Conservation (phyloP, 768 basidiomycete species). For the Hirschioporus abietinus region DNA sequence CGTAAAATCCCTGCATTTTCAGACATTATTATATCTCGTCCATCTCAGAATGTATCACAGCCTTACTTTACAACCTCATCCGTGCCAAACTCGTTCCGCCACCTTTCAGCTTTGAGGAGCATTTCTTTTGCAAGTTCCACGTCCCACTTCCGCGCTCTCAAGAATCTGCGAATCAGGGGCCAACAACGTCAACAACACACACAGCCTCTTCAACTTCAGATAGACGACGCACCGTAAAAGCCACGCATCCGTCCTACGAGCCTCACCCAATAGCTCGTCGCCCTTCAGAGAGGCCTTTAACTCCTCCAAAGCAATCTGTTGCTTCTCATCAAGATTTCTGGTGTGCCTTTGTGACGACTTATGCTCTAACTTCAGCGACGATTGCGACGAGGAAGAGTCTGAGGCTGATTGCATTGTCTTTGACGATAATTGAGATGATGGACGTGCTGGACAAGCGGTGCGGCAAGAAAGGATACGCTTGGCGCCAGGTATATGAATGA, state of each 20-base stretch:
- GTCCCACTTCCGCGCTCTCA: conserved; percentile 93
- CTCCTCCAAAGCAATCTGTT: neutral
- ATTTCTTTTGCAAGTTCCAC: conserved; percentile 75
- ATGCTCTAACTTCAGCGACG: neutral
- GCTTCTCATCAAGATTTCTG: neutral
- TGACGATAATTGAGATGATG: neutral
- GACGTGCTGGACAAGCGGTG: neutral
- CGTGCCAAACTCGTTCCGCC: conserved; percentile 83
- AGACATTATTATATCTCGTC: conserved; percentile 5
- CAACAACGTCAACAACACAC: too few relatives aligned
- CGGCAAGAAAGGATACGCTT: neutral
- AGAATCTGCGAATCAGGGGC: conserved; percentile 49
- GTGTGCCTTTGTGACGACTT: neutral
- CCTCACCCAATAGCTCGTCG: neutral
- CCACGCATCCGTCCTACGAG: neutral
- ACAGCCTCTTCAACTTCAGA: neutral
- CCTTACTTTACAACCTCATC: conserved; percentile 67
- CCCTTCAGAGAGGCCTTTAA: neutral
- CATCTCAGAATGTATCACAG: neutral
- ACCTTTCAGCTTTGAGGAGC: conserved; percentile 77
- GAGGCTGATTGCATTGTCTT: neutral
- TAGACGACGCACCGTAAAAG: neutral
- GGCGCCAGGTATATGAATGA: neutral
- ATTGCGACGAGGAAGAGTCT: neutral
- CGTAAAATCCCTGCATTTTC: conserved; percentile 60